Evolutionary conservation across 2,329 filamentous ascomycete genomes (phyloP).

Genomic region (Aureobasidium uvarum): DNA sequence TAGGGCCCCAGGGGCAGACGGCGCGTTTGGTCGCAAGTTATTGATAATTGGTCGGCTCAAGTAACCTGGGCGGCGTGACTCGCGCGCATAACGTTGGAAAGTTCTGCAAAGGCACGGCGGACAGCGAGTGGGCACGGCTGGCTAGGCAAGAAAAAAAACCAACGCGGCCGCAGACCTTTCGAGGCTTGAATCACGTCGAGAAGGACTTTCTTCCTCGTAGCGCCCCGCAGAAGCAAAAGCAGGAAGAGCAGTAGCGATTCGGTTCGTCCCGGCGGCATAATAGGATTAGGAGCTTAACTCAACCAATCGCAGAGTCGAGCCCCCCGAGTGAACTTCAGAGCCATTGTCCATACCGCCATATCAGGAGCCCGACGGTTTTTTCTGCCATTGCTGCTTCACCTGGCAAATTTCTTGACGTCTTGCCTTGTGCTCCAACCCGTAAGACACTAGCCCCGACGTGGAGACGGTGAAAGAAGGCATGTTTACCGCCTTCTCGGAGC

Average conservation of each 20-base stretch:
- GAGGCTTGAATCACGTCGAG: neutral
- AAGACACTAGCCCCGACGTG: conserved; percentile 15
- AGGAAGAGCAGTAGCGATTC: conserved; percentile 19
- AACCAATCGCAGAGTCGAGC: conserved; percentile 26
- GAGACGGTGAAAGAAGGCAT: conserved; percentile 24
- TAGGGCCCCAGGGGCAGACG: conserved; percentile 5
- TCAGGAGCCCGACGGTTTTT: conserved; percentile 22
- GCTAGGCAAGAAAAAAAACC: neutral
- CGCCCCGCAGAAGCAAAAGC: conserved; percentile 24
- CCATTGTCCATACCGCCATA: conserved; percentile 20
- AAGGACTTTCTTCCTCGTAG: conserved; percentile 11
- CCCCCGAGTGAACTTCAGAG: conserved; percentile 23
- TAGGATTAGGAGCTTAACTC: conserved; percentile 23
- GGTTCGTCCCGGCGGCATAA: conserved; percentile 23
- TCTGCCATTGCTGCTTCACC: conserved; percentile 11
- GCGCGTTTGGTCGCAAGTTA: conserved; percentile 11
- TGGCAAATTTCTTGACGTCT: neutral
- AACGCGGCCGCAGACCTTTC: conserved; percentile 1
- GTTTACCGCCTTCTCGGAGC: conserved; percentile 21
- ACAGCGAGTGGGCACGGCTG: neutral
- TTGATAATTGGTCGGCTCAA: conserved; percentile 7
- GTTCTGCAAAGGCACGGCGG: conserved; percentile 9
- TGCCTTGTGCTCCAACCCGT: neutral
- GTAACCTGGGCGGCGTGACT: conserved; percentile 9
- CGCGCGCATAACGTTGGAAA: conserved; percentile 23